Evolutionary conservation across 148 eudicot species (phyloP), one percentile per base, ranked within the genome.

Genomic region (Fallopia convolvulus): DNA sequence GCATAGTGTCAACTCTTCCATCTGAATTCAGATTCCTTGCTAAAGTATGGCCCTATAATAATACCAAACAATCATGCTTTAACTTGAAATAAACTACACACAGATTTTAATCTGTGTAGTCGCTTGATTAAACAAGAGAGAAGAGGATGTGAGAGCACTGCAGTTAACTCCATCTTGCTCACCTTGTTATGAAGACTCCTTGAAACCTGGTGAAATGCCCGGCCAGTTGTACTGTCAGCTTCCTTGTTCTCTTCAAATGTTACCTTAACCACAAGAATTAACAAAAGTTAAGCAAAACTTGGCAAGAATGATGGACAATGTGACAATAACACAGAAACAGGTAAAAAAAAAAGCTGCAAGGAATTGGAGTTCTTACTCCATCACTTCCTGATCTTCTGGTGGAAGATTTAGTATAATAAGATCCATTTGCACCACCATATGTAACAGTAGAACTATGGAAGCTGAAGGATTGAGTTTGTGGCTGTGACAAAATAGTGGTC

Each of bases 351-450:
- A 58, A 23, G 30, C 10, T 13, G 21, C 2, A 58, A 21, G 2
- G 65, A 58, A 3, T 13, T 21, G 46, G 3, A 77, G 42, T 30
- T 49, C 96, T 86, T 79, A 92, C 99, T 58, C 97, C 99, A 76
- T 95, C 97, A 61, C 97, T 90, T 70, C 97, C 97, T 13, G 86
- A 82, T 79, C 97, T 91, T 82, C 81, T 85, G 70, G 89, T 82
- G 63, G 79, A 84, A 55, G 97, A 92, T 44, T 91, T 85, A 23
- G 94, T 82, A 77, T 92, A 87, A 79, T 88, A 88, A 48, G 93
- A 85, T 80, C 99, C 99, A 88, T 95, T 81, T 39, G 85, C 82
- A 83, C 99, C 97, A 75, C 99, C 99, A 84, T 92, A 95, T 50
- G 97, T 80, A 73, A 92, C 93, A 81, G 79, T 75, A 18, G 99